Base-by-base conservation (phyloP, 495 filamentous ascomycete species). In the Penicillium bovifimosum region DNA sequence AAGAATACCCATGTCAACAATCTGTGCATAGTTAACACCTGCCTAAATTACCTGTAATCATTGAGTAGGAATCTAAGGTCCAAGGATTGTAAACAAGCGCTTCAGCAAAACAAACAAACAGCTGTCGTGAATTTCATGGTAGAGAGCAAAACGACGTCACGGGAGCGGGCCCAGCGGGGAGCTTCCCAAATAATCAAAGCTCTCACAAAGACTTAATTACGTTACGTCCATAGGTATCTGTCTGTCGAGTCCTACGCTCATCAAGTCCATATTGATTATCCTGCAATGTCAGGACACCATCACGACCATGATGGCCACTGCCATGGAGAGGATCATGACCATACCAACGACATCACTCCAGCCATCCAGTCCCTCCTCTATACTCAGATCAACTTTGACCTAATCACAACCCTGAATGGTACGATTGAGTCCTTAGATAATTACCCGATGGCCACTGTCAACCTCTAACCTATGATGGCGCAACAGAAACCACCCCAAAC, bases 321-420 rank as follows among this genome's bases (percentile, higher is more conserved):
- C 53, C 67, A 76, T 34, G 63, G 61, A 5, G 70, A 75, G 43
- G 63, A 66, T 24, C 87, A 96, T 64, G 87, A 90, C 64, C 89
- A 95, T 66, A 82, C 86, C 17, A 91, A 96, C 70, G 95, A 98
- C 68, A 81, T 95, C 60, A 88, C 86, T 5, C 91, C 92, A 1
- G 91, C 91, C 3, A 71, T 95, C 29, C 91, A 96, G 69, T 86
- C 81, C 51, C 85, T 89, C 29, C 78, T 98, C 10, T 97, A 96
- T 70, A 80, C 88, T 40, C 86, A 96, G 63, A 92, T 98, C 60
- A 79, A 91, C 50, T 96, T 97, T 66, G 85, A 88, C 69, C 78
- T 80, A 10, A 86, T 97, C 58, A 79, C 65, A n/a, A 91, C 92
- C 0, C 66, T 96, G 46, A 98, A 97, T 64, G 95, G 74, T 74